Conservation (phyloP, 2,329 filamentous ascomycete species). For the Fusarium marasasianum region DNA sequence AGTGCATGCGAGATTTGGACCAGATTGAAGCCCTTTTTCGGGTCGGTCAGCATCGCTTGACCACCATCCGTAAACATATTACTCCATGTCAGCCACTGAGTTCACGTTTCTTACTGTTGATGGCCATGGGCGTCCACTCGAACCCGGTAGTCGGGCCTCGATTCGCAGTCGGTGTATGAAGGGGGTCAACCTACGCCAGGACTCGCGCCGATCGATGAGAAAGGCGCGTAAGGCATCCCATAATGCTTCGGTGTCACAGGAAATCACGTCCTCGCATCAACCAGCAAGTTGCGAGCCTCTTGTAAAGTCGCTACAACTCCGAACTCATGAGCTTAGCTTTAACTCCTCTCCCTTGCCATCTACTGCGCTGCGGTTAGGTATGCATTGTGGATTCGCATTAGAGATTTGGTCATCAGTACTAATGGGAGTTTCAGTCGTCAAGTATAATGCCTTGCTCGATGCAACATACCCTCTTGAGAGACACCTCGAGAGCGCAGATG, state of each 20-base stretch:
- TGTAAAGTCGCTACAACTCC: background rate
- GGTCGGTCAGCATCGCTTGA: background rate
- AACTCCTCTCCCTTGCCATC: background rate
- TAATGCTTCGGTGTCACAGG: too few relatives aligned
- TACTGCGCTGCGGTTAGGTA: background rate
- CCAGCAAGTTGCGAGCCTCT: background rate
- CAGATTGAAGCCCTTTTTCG: background rate
- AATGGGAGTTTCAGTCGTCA: background rate
- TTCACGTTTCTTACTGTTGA: background rate
- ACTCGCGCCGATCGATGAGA: background rate
- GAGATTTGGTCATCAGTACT: background rate
- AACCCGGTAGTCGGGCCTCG: background rate
- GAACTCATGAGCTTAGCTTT: background rate
- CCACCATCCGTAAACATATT: accelerated
- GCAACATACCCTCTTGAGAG: background rate
- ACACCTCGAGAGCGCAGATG: background rate
- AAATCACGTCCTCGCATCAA: accelerated
- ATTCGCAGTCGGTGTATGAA: slow-evolving; percentile 8
- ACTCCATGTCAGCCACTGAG: background rate
- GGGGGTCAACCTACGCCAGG: slow-evolving; percentile 1
- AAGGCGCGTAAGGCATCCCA: background rate
- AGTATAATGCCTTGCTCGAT: background rate
- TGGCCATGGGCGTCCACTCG: background rate
- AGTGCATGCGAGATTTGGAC: background rate
- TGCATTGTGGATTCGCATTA: accelerated